Base-by-base conservation (phyloP, 2,329 filamentous ascomycete species). In the Diaporthe ilicicola region DNA sequence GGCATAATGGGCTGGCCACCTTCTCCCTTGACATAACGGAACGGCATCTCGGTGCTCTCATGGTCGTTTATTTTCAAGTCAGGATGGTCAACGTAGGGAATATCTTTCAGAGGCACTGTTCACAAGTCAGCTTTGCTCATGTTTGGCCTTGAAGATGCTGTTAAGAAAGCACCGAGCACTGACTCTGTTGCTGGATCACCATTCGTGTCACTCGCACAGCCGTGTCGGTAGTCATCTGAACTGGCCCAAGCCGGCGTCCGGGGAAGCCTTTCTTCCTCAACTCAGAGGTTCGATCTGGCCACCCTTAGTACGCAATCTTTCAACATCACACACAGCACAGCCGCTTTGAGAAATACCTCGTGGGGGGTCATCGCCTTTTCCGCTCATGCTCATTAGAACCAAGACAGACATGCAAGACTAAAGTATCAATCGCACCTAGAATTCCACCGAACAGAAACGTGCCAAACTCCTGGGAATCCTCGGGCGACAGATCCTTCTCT, bases 221-320 rank as follows among this genome's bases (percentile, higher is more conserved):
- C 24, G 96, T 99, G 80, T 99, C 96, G 5, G 96, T 99, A 3
- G 96, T 98, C 95, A 99, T 98, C 82, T 99, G 96, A 76, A 95
- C 92, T 9, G 95, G 94, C 0, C 96, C 96, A 37, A 99, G 86
- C 70, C 96, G 89, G 67, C 96, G 91, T 70, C 95, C 94, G 70
- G 91, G 87, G 77, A 97, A 99, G 3, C 96, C 96, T 80, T 98
- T 97, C 82, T 94, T 94, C 66, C 96, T 91, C 76, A 99, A 85
- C 81, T 99, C 96, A n/a, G 93, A 95, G 5, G 96, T 99, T 73
- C 96, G 92, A 82, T 98, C 95, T 97, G 70, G 9, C 17, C 24
- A 55, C 42, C 44, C 74, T 78, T 55, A 74, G 69, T 72, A 50
- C 19, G 19, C n/a, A 37, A 19, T 64, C 42, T 19, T 34, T 42